Evolutionary conservation across 352 stramenopile genomes (phyloP).

Genomic region (Elongisporangium undulatum): DNA sequence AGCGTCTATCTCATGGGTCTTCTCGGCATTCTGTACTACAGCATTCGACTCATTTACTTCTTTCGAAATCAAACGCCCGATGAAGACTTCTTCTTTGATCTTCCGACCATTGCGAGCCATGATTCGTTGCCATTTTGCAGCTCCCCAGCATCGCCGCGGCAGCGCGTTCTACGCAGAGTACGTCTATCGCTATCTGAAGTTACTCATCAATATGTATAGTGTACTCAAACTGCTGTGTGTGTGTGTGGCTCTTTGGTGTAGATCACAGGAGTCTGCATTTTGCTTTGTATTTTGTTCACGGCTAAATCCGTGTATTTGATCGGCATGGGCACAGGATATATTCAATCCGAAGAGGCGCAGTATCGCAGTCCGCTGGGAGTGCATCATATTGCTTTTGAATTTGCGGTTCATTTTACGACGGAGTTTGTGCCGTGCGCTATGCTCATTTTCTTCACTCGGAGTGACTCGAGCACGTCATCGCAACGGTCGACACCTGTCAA

Average conservation of each 20-base stretch:
- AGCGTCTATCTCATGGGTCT: slow-evolving; percentile 58
- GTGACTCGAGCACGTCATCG: slow-evolving; percentile 18
- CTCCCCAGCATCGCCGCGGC: slow-evolving; percentile 34
- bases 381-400: slow-evolving; percentile 70
- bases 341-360: slow-evolving; percentile 59
- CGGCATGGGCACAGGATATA: slow-evolving; percentile 55
- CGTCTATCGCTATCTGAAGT: slow-evolving; percentile 2
- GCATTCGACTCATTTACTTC: slow-evolving; percentile 71
- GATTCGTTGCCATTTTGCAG: slow-evolving; percentile 9
- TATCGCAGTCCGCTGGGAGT: slow-evolving; percentile 57
- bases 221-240: slow-evolving; percentile 1
- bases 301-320: slow-evolving; percentile 67
- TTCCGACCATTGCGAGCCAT: slow-evolving; percentile 26
- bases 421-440: slow-evolving; percentile 70
- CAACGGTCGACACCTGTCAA: not conserved
- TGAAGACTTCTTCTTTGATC: slow-evolving; percentile 82
- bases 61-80: slow-evolving; percentile 68
- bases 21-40: slow-evolving; percentile 77
- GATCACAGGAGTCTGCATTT: slow-evolving; percentile 73
- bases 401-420: slow-evolving; percentile 62
- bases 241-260: slow-evolving; percentile 10
- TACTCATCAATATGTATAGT: slow-evolving; percentile 7
- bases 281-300: slow-evolving; percentile 66
- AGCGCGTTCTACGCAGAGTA: slow-evolving; percentile 65
- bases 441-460: slow-evolving; percentile 64